Evolutionary conservation across 2,329 filamentous ascomycete species (phyloP).

Genomic region (Diatrype stigma): DNA sequence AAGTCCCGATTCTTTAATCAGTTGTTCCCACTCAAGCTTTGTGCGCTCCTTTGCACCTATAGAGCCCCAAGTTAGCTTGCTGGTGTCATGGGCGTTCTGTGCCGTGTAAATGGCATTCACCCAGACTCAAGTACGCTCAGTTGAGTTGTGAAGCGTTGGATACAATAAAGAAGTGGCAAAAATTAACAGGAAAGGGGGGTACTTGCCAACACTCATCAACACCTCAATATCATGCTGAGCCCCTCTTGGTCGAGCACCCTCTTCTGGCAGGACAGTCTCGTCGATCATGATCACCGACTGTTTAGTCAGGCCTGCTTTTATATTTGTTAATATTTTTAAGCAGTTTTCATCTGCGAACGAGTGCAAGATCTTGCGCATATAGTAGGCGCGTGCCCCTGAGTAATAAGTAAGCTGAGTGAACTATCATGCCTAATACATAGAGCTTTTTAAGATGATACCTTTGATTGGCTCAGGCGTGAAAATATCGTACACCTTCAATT

Average conservation of each 20-base stretch:
- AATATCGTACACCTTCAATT: slow-evolving; percentile 4
- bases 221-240: background rate
- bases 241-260: background rate
- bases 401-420: background rate
- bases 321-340: slow-evolving; percentile 7
- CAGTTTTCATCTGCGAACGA: slow-evolving; percentile 7
- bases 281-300: slow-evolving; percentile 12
- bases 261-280: slow-evolving; percentile 9
- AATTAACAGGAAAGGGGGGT: too few relatives aligned
- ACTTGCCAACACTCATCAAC: too few relatives aligned
- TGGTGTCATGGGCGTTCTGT: too few relatives aligned
- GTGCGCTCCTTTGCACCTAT: background rate
- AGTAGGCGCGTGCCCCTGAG: slow-evolving; percentile 12
- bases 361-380: slow-evolving; percentile 13
- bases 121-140: too few relatives aligned
- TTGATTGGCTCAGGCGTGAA: slow-evolving; percentile 5
- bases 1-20: background rate
- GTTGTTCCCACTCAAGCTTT: background rate
- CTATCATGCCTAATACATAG: background rate
- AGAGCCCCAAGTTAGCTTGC: too few relatives aligned
- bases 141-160: too few relatives aligned
- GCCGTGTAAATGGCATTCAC: too few relatives aligned
- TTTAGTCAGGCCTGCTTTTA: slow-evolving; percentile 9
- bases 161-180: too few relatives aligned
- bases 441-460: slow-evolving; percentile 1